Evolutionary conservation across 1,284 basidiomycete species (phyloP).

Genomic region (Rugosomyces carneus): DNA sequence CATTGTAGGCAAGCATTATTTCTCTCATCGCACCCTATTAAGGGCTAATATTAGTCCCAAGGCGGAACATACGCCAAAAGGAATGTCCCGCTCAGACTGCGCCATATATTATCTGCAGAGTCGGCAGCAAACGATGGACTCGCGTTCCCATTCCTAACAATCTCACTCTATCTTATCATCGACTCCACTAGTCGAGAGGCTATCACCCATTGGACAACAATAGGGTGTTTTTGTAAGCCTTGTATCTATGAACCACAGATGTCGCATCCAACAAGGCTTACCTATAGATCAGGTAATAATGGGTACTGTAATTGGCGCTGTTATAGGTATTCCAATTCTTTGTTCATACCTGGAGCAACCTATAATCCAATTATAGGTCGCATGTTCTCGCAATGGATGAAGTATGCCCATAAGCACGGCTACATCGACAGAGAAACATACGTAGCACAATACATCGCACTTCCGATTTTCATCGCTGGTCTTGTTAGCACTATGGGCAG

Average conservation of each 20-base stretch:
- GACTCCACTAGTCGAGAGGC: constrained; percentile 61
- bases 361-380: constrained; percentile 38
- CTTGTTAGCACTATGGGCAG: constrained; percentile 73
- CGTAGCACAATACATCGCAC: constrained; percentile 84
- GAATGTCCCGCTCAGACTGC: constrained; percentile 81
- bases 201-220: constrained; percentile 73
- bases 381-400: constrained; percentile 77
- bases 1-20: constrained; percentile 42
- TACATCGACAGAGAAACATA: constrained; percentile 90
- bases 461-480: constrained; percentile 78
- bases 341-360: neutral
- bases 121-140: constrained; percentile 77
- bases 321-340: constrained; percentile 48
- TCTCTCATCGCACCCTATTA: constrained; percentile 2
- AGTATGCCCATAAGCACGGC: constrained; percentile 66
- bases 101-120: constrained; percentile 86
- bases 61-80: constrained; percentile 87
- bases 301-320: constrained; percentile 72
- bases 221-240: constrained; percentile 71
- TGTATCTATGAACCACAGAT: neutral
- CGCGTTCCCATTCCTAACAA: constrained; percentile 88
- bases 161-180: constrained; percentile 83
- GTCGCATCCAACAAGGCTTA: neutral
- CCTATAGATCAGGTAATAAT: constrained; percentile 79
- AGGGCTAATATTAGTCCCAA: constrained; percentile 11